phyloP scores from a whole-genome alignment of 176 grass and related monocot species.

The Triticum monococcum region DNA sequence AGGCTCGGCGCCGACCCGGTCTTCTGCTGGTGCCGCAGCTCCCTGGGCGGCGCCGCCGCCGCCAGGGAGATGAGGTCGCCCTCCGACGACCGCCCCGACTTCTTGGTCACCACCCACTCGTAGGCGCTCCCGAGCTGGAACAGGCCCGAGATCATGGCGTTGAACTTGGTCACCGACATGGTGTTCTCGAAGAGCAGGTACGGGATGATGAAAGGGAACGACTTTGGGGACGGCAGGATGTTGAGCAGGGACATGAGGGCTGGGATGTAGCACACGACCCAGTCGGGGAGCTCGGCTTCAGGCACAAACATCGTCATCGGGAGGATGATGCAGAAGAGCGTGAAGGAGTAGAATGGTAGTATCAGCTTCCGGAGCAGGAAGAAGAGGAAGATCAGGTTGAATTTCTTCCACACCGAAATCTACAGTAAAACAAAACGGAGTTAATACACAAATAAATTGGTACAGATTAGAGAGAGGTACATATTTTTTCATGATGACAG shows the following conservation, averaged over 20 bases:
- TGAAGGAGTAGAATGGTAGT: conserved; percentile 98
- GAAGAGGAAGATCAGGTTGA: conserved; percentile 94
- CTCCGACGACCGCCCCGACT: conserved; percentile 86
- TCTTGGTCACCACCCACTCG: conserved; percentile 98
- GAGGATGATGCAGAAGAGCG: conserved; percentile 97
- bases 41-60: conserved; percentile 28
- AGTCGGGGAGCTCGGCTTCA: conserved; percentile 88
- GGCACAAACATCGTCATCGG: conserved; percentile 99
- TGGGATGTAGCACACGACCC: conserved; percentile 95
- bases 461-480: neutral
- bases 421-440: conserved; percentile 36
- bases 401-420: conserved; percentile 93
- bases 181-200: conserved; percentile 99
- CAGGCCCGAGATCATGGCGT: conserved; percentile 92
- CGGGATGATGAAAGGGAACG: conserved; percentile 93
- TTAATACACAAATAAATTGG: neutral
- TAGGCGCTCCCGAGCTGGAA: conserved; percentile 95
- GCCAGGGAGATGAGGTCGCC: conserved; percentile 71
- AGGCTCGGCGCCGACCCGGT: conserved; percentile 56
- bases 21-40: conserved; percentile 43
- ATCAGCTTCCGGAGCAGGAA: conserved; percentile 95
- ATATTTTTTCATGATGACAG: neutral
- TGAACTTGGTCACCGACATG: conserved; percentile 99
- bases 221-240: conserved; percentile 76
- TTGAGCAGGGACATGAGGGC: conserved; percentile 87